A percentile compares a stretch with the other conserved stretches of the same genome.
Evolutionary conservation across 805 yeast species (phyloP).

Genomic region (Candida khao-thaluensis): DNA sequence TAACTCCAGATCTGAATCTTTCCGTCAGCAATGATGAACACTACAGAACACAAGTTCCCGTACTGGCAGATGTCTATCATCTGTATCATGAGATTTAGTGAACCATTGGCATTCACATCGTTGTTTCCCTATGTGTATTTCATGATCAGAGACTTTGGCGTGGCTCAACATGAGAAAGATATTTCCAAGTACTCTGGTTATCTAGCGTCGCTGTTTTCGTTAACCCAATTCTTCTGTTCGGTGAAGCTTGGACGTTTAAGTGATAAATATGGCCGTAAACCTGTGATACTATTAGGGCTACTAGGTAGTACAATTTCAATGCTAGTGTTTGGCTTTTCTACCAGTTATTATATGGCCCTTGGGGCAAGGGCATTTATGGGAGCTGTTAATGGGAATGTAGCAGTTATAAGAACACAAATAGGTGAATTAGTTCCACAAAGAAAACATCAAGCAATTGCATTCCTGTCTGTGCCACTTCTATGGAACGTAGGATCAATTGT

Average conservation of each 20-base stretch:
- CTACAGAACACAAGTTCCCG: constrained; percentile 46
- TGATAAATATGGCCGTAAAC: constrained; percentile 59
- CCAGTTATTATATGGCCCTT: constrained; percentile 52
- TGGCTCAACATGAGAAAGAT: constrained; percentile 48
- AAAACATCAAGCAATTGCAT: constrained; percentile 61
- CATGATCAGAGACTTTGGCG: constrained; percentile 57
- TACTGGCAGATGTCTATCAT: constrained; percentile 45
- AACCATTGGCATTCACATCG: constrained; percentile 64
- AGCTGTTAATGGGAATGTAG: constrained; percentile 59
- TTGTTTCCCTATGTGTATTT: constrained; percentile 63
- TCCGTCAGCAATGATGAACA: constrained; percentile 1
- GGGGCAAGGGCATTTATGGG: constrained; percentile 56
- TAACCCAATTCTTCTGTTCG: constrained; percentile 56
- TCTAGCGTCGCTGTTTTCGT: constrained; percentile 58
- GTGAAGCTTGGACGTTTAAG: constrained; percentile 60
- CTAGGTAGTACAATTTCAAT: constrained; percentile 49
- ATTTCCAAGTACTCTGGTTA: constrained; percentile 63
- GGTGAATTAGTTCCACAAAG: constrained; percentile 60
- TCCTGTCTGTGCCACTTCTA: constrained; percentile 57
- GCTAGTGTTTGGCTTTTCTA: constrained; percentile 53
- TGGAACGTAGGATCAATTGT: constrained; percentile 60
- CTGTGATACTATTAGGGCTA: constrained; percentile 52
- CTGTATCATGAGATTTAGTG: constrained; percentile 51
- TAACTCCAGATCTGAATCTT: constrained; percentile 2
- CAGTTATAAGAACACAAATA: constrained; percentile 57